Evolutionary conservation across 306 rosid species (phyloP).

Genomic region (Macrotyloma uniflorum): DNA sequence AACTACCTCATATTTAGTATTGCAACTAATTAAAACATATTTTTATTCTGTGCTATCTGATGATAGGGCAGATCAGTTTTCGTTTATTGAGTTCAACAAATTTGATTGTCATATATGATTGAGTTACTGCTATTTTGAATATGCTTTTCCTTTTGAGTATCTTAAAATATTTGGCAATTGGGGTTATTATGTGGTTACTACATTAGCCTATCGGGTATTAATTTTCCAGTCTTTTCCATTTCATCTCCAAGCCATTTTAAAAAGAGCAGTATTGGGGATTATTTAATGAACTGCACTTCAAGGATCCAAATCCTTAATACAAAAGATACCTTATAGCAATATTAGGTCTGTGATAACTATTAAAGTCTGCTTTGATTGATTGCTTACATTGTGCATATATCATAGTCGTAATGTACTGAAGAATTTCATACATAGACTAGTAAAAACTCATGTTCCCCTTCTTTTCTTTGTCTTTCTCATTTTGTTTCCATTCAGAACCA

Average conservation of each 20-base stretch:
- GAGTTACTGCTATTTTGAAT: slow-evolving; percentile 18
- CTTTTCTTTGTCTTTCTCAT: slow-evolving; percentile 15
- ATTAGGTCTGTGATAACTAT: slow-evolving; percentile 5
- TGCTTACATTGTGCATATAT: slow-evolving; percentile 16
- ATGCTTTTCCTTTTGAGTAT: not conserved
- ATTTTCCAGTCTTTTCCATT: not conserved
- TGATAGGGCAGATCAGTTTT: not conserved
- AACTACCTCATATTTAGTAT: slow-evolving; percentile 21
- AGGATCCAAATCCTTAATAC: not conserved
- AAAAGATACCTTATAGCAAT: slow-evolving; percentile 7
- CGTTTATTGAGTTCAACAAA: not conserved
- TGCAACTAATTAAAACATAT: slow-evolving; percentile 3
- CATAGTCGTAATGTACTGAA: not conserved
- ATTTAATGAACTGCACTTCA: not conserved
- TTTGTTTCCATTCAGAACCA: slow-evolving; percentile 71
- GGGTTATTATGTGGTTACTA: not conserved
- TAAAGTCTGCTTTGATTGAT: slow-evolving; percentile 4
- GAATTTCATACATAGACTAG: slow-evolving; percentile 25
- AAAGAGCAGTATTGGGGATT: not conserved
- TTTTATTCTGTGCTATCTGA: slow-evolving; percentile 7
- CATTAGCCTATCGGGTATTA: not conserved
- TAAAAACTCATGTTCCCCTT: slow-evolving; percentile 15
- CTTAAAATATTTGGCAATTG: not conserved
- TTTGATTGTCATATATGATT: slow-evolving; percentile 23
- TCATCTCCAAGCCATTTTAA: not conserved